Evolutionary conservation across 768 basidiomycete species (phyloP).

Genomic region (Psilocybe cyanescens): DNA sequence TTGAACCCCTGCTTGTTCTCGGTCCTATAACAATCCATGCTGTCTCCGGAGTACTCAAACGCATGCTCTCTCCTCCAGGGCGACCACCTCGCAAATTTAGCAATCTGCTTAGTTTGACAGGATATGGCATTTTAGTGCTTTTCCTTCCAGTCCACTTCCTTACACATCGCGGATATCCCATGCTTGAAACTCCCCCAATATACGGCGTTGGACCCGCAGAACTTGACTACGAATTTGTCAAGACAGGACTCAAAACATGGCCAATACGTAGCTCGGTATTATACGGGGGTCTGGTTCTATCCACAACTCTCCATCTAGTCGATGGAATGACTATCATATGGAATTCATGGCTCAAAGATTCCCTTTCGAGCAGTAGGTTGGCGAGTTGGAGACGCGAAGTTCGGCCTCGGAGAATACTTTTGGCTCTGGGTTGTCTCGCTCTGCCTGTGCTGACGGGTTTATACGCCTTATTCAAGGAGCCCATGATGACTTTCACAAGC

Average conservation of each 20-base stretch:
- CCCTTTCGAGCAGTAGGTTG: conserved; percentile 16
- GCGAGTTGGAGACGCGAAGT: conserved; percentile 22
- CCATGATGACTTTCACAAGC: conserved; percentile 56
- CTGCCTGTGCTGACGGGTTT: conserved; percentile 63
- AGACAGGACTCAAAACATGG: conserved; percentile 65
- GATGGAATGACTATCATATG: conserved; percentile 63
- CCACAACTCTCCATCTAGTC: conserved; percentile 60
- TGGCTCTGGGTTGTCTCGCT: conserved; percentile 37
- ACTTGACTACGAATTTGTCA: conserved; percentile 84
- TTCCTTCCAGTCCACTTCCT: conserved; percentile 73
- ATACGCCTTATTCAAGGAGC: conserved; percentile 56
- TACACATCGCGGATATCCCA: conserved; percentile 66
- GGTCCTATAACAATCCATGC: conserved; percentile 70
- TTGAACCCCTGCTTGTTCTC: conserved; percentile 72
- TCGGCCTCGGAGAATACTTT: conserved; percentile 18
- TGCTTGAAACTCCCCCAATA: conserved; percentile 49
- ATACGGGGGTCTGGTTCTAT: conserved; percentile 64
- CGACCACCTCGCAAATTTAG: conserved; percentile 34
- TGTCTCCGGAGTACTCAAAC: conserved; percentile 59
- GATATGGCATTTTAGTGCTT: conserved; percentile 58
- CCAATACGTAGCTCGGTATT: conserved; percentile 63
- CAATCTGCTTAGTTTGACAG: conserved; percentile 60
- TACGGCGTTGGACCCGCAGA: conserved; percentile 70
- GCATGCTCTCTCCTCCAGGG: conserved; percentile 48
- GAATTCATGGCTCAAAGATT: conserved; percentile 46